Conservation (phyloP, 129 eudicot species). For the Helianthus tuberosus region DNA sequence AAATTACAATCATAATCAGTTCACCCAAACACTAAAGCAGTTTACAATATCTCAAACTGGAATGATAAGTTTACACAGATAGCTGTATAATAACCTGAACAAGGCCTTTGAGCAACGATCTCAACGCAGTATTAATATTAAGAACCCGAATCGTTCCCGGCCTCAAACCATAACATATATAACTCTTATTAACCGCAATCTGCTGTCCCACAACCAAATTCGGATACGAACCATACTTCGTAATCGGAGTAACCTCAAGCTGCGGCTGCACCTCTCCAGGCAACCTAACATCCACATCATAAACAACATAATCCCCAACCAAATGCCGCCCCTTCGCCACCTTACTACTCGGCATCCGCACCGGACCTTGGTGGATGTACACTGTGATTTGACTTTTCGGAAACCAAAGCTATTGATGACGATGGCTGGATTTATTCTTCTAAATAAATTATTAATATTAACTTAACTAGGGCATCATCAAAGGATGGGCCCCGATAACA, state of each 20-base stretch:
- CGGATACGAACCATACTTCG: conserved; percentile 87
- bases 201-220: conserved; percentile 80
- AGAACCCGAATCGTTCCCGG: conserved; percentile 82
- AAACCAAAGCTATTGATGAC: conserved; percentile 19
- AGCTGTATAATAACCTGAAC: conserved; percentile 56
- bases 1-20: neutral
- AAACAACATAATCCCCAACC: conserved; percentile 55
- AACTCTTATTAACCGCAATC: conserved; percentile 84
- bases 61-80: neutral
- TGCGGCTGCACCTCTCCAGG: conserved; percentile 90
- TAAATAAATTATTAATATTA: neutral
- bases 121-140: conserved; percentile 81
- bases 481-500: no score
- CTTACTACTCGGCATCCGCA: conserved; percentile 87
- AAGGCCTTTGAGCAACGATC: conserved; percentile 85
- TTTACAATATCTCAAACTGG: neutral
- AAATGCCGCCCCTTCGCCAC: conserved; percentile 85
- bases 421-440: neutral
- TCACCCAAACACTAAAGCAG: neutral
- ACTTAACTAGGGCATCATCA: no score
- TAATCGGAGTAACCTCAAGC: conserved; percentile 89
- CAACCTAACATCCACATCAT: conserved; percentile 75
- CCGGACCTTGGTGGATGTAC: conserved; percentile 37
- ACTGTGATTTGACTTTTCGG: conserved; percentile 31
- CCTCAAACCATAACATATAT: conserved; percentile 86